These are phyloP conservation scores for Pistacia atlantica DNA, from an alignment of 345 rosid species.

Conservation along the genomic window DNA sequence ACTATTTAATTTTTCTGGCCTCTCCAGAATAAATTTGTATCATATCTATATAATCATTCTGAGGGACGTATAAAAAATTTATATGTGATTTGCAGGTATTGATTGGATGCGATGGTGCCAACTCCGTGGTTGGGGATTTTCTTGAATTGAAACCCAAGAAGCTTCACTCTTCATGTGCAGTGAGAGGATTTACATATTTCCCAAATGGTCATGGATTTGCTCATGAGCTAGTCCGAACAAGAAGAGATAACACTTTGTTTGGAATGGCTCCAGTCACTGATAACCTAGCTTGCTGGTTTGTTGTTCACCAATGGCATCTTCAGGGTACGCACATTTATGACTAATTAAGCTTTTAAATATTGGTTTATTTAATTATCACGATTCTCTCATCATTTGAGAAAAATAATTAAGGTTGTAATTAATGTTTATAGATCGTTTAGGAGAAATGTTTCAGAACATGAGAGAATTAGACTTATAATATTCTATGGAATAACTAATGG, in stretches of 20 bases:
- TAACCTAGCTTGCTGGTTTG: slow-evolving; percentile 45
- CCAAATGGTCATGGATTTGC: slow-evolving; percentile 48
- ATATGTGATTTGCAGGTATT: slow-evolving; percentile 25
- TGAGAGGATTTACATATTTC: slow-evolving; percentile 45
- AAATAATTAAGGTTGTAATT: no score
- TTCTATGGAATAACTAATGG: no score
- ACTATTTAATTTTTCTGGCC: no score
- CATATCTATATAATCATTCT: no score
- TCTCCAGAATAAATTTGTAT: no score
- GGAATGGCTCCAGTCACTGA: slow-evolving; percentile 44
- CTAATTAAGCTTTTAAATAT: no score
- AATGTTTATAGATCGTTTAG: no score
- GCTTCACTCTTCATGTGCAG: slow-evolving; percentile 33
- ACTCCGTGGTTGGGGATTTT: slow-evolving; percentile 45
- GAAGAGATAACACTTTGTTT: slow-evolving; percentile 8
- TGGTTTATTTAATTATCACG: no score
- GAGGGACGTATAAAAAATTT: no score
- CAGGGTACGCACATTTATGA: slow-evolving; percentile 10
- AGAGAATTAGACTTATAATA: no score
- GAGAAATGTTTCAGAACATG: no score
- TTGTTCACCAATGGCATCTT: slow-evolving; percentile 14
- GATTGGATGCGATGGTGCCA: slow-evolving; percentile 64
- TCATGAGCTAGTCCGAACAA: slow-evolving; percentile 25
- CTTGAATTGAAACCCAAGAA: slow-evolving; percentile 35
- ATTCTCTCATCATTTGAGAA: no score